Conservation (phyloP, 176 grass and related monocot genomes). For the Tillandsia leiboldiana region DNA sequence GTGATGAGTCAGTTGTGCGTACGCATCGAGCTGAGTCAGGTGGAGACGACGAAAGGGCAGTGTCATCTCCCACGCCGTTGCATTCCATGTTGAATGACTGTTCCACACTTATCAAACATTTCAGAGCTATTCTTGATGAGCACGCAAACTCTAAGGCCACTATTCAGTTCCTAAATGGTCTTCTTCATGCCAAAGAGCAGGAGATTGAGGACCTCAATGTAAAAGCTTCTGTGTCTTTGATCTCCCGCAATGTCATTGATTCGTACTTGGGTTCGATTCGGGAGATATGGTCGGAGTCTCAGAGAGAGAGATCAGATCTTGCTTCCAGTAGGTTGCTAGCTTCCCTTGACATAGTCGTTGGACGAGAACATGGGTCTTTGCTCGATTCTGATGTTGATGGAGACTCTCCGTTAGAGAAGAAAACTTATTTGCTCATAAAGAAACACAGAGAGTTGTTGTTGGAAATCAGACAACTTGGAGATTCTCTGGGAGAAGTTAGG, state of each 20-base stretch:
- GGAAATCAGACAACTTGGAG: constrained; percentile 55
- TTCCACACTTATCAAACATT: constrained; percentile 49
- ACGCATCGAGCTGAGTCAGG: not conserved
- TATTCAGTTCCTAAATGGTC: constrained; percentile 1
- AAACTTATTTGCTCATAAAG: constrained; percentile 42
- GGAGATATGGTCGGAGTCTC: constrained; percentile 12
- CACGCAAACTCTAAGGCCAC: constrained; percentile 3
- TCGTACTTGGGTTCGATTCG: constrained; percentile 40
- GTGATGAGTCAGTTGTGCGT: not conserved
- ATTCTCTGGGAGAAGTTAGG: constrained; percentile 48
- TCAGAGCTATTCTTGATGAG: constrained; percentile 32
- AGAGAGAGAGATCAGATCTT: constrained; percentile 38
- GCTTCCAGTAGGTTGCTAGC: constrained; percentile 39
- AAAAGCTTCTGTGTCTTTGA: constrained; percentile 32
- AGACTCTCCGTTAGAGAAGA: constrained; percentile 53
- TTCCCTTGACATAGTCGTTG: constrained; percentile 45
- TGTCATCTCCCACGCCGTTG: constrained; percentile 24
- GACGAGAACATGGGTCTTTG: constrained; percentile 24
- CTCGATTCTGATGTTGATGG: constrained; percentile 29
- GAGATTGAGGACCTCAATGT: constrained; percentile 51
- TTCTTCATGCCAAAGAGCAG: constrained; percentile 40
- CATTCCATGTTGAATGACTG: constrained; percentile 77
- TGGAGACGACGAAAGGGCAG: constrained; percentile 22
- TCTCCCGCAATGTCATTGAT: constrained; percentile 48
- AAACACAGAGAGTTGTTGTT: constrained; percentile 41